These are phyloP conservation scores for Spirogloea muscicola DNA, from an alignment of 139 green algal species.

Conservation along the genomic window DNA sequence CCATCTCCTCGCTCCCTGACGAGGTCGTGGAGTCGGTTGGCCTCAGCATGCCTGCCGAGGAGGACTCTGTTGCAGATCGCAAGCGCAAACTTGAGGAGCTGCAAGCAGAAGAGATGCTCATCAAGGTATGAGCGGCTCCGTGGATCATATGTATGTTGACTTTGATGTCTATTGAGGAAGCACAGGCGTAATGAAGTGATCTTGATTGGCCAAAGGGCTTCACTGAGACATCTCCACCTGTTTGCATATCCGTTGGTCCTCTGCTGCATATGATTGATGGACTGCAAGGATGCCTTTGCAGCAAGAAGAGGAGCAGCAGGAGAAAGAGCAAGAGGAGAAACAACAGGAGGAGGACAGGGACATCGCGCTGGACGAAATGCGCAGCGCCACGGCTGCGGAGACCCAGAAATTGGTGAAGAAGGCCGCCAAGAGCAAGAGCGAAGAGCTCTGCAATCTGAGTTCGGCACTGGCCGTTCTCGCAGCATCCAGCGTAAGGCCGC, in stretches of 20 bases:
- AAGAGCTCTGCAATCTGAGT: constrained; percentile 45
- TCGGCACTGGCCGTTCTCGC: constrained; percentile 40
- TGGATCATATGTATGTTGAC: no score
- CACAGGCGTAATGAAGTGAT: no score
- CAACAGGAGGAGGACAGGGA: constrained; percentile 23
- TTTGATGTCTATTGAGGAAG: no score
- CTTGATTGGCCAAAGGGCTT: no score
- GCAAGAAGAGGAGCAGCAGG: constrained; percentile 38
- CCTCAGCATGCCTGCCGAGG: not conserved
- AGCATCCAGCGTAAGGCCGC: no score
- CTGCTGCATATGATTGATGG: no score
- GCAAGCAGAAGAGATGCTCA: constrained; percentile 36
- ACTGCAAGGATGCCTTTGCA: no score
- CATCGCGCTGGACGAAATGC: constrained; percentile 41
- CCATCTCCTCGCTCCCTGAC: constrained; percentile 41
- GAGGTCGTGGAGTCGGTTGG: constrained; percentile 38
- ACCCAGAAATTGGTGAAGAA: constrained; percentile 18
- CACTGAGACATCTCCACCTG: no score
- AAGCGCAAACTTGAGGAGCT: constrained; percentile 41
- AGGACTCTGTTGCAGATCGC: constrained; percentile 20
- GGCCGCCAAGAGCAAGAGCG: constrained; percentile 13
- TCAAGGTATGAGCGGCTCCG: no score
- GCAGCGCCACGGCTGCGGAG: not conserved
- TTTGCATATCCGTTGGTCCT: no score
- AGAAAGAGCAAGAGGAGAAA: constrained; percentile 1